Percentiles rank a stretch among this genome's conserved stretches.
Evolutionary conservation across 2,329 filamentous ascomycete species (phyloP).

Genomic region (Fusarium caatingaense): DNA sequence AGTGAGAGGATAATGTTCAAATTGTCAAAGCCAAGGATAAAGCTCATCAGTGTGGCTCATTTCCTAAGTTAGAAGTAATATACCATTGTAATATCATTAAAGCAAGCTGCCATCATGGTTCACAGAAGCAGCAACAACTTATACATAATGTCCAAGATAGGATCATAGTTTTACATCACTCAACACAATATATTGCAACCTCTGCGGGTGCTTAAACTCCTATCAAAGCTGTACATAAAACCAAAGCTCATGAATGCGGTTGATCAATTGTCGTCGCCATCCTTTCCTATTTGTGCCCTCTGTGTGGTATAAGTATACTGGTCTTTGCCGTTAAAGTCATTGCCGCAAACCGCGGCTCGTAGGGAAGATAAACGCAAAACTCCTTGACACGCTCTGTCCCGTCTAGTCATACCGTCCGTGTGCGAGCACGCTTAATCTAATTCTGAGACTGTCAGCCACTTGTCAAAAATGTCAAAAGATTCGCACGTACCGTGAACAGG

Average conservation of each 20-base stretch:
- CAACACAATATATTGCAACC: constrained; percentile 19
- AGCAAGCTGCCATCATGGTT: background rate
- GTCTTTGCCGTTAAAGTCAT: constrained; percentile 39
- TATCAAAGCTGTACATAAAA: constrained; percentile 29
- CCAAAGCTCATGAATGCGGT: constrained; percentile 22
- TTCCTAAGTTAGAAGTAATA: constrained; percentile 9
- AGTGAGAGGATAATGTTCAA: background rate
- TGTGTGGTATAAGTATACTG: constrained; percentile 38
- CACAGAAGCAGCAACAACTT: background rate
- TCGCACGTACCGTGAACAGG: constrained; percentile 36
- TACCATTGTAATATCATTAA: constrained; percentile 18
- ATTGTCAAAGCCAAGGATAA: background rate
- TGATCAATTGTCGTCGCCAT: constrained; percentile 29
- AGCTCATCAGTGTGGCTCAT: background rate
- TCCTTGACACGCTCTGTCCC: constrained; percentile 32
- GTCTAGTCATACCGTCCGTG: constrained; percentile 33
- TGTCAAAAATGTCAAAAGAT: background rate
- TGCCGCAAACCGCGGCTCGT: constrained; percentile 30
- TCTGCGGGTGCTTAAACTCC: constrained; percentile 13
- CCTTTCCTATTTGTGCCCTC: constrained; percentile 26
- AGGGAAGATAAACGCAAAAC: constrained; percentile 32
- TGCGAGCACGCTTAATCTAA: constrained; percentile 31
- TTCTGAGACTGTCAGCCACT: constrained; percentile 20
- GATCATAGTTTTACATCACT: background rate
- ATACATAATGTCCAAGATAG: background rate